Percentiles rank a stretch among this genome's conserved stretches.
These are phyloP conservation scores for Lipomyces chichibuensis DNA, from an alignment of 805 yeast genomes.

Conservation along the genomic window DNA sequence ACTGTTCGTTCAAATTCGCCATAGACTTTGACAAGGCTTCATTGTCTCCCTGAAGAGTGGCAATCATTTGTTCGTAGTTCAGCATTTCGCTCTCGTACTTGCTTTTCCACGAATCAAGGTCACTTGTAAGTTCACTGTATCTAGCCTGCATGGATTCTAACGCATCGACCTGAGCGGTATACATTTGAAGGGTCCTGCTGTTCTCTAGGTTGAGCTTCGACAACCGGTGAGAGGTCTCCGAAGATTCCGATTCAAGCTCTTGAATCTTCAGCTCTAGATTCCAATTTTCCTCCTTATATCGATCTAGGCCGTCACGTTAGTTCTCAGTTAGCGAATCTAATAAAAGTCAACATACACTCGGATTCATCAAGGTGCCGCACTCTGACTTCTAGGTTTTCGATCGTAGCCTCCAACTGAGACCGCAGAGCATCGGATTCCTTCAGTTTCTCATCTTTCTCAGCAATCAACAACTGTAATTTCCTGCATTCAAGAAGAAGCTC, in stretches of 20 bases:
- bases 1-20: constrained; percentile 36
- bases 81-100: constrained; percentile 39
- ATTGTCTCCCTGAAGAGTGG: constrained; percentile 39
- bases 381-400: constrained; percentile 34
- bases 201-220: constrained; percentile 38
- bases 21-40: constrained; percentile 31
- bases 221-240: constrained; percentile 37
- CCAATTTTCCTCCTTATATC: constrained; percentile 46
- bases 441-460: constrained; percentile 34
- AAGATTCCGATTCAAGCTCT: constrained; percentile 37
- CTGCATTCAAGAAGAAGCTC: constrained; percentile 44
- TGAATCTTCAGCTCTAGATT: constrained; percentile 44
- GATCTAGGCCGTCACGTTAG: constrained; percentile 36
- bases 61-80: constrained; percentile 34
- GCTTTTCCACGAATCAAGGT: constrained; percentile 35
- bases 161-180: constrained; percentile 38
- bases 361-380: constrained; percentile 35
- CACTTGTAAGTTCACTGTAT: constrained; percentile 40
- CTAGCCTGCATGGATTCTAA: constrained; percentile 41
- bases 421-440: constrained; percentile 31
- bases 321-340: constrained; percentile 12
- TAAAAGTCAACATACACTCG: constrained; percentile 34
- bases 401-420: constrained; percentile 33
- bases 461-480: constrained; percentile 38
- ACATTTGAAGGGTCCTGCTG: constrained; percentile 34